A percentile compares a stretch with the other conserved stretches of the same genome.
Evolutionary conservation across 1,139 yeast species (phyloP).

Genomic region (Suzukiozyma palmioleophila): DNA sequence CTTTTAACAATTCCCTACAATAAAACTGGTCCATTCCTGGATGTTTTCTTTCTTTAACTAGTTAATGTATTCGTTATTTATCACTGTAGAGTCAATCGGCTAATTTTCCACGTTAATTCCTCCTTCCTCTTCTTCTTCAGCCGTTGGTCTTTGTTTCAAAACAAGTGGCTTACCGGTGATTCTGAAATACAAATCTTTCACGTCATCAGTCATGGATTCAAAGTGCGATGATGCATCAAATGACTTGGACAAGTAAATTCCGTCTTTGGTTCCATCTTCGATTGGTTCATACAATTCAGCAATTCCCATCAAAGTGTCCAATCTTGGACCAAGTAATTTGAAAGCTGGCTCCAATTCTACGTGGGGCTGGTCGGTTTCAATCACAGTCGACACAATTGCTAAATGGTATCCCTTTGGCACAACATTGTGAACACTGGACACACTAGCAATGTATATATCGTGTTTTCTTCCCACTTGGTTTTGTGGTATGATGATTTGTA

Average conservation of each 20-base stretch:
- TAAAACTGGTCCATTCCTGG: no score
- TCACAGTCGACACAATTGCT: slow-evolving; percentile 91
- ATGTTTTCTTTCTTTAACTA: no score
- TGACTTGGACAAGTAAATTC: slow-evolving; percentile 78
- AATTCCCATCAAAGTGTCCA: slow-evolving; percentile 93
- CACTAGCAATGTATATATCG: slow-evolving; percentile 89
- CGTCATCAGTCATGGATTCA: slow-evolving; percentile 94
- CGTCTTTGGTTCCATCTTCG: slow-evolving; percentile 75
- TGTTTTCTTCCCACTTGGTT: slow-evolving; percentile 91
- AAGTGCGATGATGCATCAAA: slow-evolving; percentile 96
- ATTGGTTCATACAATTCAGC: slow-evolving; percentile 88
- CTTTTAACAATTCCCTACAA: no score
- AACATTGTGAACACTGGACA: slow-evolving; percentile 88
- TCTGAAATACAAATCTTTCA: slow-evolving; percentile 87
- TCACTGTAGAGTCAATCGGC: not conserved
- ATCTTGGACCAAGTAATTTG: slow-evolving; percentile 72
- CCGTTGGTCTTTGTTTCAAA: slow-evolving; percentile 66
- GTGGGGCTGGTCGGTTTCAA: slow-evolving; percentile 93
- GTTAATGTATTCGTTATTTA: no score
- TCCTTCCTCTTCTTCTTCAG: slow-evolving; percentile 52
- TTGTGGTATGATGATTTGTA: slow-evolving; percentile 94
- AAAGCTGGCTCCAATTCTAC: slow-evolving; percentile 92
- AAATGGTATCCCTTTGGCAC: slow-evolving; percentile 85
- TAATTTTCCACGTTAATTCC: slow-evolving; percentile 14
- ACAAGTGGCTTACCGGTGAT: slow-evolving; percentile 91